Base-by-base conservation (phyloP, 441 rosid species). In the Raphanus hybrid region DNA sequence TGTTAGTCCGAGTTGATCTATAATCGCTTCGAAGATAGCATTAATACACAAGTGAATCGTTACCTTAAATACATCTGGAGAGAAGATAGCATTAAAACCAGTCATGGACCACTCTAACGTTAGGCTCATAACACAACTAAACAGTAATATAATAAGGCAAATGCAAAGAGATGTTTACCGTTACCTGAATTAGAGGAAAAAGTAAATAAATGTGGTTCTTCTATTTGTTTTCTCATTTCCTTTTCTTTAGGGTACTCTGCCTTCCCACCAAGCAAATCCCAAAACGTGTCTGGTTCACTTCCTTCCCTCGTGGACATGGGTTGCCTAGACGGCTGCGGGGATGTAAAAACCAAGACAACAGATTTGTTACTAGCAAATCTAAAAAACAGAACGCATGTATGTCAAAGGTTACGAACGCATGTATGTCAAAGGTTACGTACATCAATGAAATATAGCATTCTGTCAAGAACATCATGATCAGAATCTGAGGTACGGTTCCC, bases 231-330 rank as follows among this genome's bases (percentile, higher is more conserved):
- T 61, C 78, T 84, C 59, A 78, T 80, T 82, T 78, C 81, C 76
- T 88, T 90, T 81, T 88, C 92, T 75, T 79, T 89, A 37, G 94
- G 86, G 83, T 94, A 85, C 71, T 94, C 98, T 43, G 85, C 63
- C 81, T 86, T 94, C 77, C 91, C 98, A 62, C 96, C 98, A 71
- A 94, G 91, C 61, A 85, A 82, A 79, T 86, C 82, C 98, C 98
- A 94, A 80, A 94, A 94, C 43, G 50, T 78, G 64, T 90, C 96
- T 20, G 93, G 86, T 87, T 94, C 98, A 78, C 84, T 86, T 64
- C 93, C 97, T 87, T 94, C 98, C 82, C 92, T 86, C 71, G 87
- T 79, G 52, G 93, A 83, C 72, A 82, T 76, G 52, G 93, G 86
- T 79, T 92, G 98, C 92, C 87, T 86, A 52, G 85, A 64, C 66